Base-by-base conservation (phyloP, 148 eudicot species). In the Gaultheria prostrata region DNA sequence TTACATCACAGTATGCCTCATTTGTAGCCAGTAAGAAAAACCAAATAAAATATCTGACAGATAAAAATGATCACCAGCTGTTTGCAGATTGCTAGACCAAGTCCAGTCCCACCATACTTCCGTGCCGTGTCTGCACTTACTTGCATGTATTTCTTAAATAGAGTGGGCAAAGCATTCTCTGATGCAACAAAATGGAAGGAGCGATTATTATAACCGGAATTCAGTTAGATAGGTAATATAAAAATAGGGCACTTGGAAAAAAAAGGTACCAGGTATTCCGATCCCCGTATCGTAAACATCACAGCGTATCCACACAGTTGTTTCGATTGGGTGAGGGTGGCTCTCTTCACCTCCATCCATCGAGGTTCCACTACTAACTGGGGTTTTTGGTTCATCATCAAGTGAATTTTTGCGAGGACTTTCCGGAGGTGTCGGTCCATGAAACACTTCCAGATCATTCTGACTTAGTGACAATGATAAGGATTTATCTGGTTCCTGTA, bases 91-190 rank as follows among this genome's bases (percentile, higher is more conserved):
- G 98, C 97, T 49, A 96, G 88, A 84, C 98, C 98, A 11, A 96
- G 89, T 81, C 98, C 98, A 56, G 98, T 96, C 82, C 98, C 98
- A 61, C 98, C 98, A 85, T 96, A 96, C 88, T 96, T 96, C 33
- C 98, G 88, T 84, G 98, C 94, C 63, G 95, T 95, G 80, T 93
- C 98, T 32, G 94, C 91, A 80, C 98, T 92, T 75, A 88, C 98
- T 94, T 96, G 98, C 93, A 91, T 94, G 85, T 96, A 96, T 84
- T 91, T 93, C 88, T 87, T 94, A 83, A 96, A 96, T 72, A 96
- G 85, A 73, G 93, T 91, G 10, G 98, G 94, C 84, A 96, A 87
- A 74, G 98, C 98, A 70, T 87, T 87, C 85, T 94, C 98, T 95
- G 93, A 87, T 39, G 54, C 77, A 89, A 81, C 74, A 82, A 15